Evolutionary conservation across 2,329 filamentous ascomycete species (phyloP).

Genomic region (Epichloe uncinata): DNA sequence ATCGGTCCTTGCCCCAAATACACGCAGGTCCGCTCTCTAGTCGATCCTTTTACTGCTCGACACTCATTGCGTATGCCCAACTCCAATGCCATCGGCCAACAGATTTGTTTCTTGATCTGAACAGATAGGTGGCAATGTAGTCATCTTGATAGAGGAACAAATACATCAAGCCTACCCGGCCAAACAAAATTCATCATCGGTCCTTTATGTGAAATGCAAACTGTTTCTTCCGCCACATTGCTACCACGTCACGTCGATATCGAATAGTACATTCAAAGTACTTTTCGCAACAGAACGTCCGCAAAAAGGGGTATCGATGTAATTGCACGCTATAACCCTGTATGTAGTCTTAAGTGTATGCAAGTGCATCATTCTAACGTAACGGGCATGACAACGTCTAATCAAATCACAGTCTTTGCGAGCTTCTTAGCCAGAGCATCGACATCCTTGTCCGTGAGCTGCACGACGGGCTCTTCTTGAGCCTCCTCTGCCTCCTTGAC

Average conservation of each 20-base stretch:
- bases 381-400: background rate
- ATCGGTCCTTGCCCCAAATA: background rate
- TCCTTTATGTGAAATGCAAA: no score
- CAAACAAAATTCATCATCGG: no score
- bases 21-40: background rate
- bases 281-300: background rate
- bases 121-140: no score
- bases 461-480: slow-evolving; percentile 59
- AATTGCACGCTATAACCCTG: slow-evolving; percentile 12
- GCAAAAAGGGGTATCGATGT: slow-evolving; percentile 17
- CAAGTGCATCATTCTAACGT: background rate
- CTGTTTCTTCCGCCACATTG: no score
- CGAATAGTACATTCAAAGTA: background rate
- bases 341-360: slow-evolving; percentile 6
- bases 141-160: no score
- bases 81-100: no score
- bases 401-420: slow-evolving; percentile 51
- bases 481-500: slow-evolving; percentile 57
- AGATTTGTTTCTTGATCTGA: no score
- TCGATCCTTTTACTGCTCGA: background rate
- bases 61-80: background rate
- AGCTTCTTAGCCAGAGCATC: slow-evolving; percentile 67
- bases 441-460: slow-evolving; percentile 62
- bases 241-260: no score
- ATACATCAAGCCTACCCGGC: no score